Conservation (phyloP, 108 stramenopile genomes). For the Nitzschia putrida region DNA sequence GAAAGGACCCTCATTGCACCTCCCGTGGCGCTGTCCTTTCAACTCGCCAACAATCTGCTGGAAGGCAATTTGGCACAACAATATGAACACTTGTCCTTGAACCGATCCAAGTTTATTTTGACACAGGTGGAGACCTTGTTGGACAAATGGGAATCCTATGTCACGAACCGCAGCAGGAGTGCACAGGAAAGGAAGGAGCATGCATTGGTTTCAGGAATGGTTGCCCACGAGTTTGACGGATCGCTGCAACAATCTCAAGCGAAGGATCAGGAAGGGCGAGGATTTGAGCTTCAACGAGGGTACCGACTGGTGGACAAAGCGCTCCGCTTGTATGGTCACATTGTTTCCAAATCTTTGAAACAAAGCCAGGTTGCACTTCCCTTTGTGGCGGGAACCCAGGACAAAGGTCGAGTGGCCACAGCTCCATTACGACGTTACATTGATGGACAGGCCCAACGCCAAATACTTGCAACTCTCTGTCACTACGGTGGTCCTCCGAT, state of each 20-base stretch:
- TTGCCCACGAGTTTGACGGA: too few species aligned
- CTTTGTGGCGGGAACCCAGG: slow-evolving; percentile 52
- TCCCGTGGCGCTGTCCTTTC: slow-evolving; percentile 64
- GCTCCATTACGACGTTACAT: slow-evolving; percentile 83
- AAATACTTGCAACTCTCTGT: slow-evolving; percentile 72
- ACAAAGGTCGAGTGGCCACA: slow-evolving; percentile 63
- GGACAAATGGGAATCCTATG: too few species aligned
- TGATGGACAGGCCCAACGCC: slow-evolving; percentile 78
- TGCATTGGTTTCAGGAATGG: too few species aligned
- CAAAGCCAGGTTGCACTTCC: slow-evolving; percentile 61
- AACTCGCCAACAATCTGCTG: slow-evolving; percentile 59
- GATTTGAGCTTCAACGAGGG: slow-evolving; percentile 70
- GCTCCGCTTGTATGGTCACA: slow-evolving; percentile 70
- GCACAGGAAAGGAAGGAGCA: too few species aligned
- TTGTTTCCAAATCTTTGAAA: slow-evolving; percentile 40
- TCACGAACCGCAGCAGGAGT: too few species aligned
- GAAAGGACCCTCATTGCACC: slow-evolving; percentile 71
- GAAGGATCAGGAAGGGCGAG: neutral
- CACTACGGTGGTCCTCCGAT: slow-evolving; percentile 60
- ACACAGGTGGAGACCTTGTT: too few species aligned
- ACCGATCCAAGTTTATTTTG: slow-evolving; percentile 1
- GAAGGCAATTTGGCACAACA: slow-evolving; percentile 33
- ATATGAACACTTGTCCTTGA: slow-evolving; percentile 37
- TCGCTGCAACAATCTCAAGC: too few species aligned
- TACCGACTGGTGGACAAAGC: slow-evolving; percentile 78